phyloP scores from a whole-genome alignment of 352 stramenopile genomes.

The Phytophthora pini region DNA sequence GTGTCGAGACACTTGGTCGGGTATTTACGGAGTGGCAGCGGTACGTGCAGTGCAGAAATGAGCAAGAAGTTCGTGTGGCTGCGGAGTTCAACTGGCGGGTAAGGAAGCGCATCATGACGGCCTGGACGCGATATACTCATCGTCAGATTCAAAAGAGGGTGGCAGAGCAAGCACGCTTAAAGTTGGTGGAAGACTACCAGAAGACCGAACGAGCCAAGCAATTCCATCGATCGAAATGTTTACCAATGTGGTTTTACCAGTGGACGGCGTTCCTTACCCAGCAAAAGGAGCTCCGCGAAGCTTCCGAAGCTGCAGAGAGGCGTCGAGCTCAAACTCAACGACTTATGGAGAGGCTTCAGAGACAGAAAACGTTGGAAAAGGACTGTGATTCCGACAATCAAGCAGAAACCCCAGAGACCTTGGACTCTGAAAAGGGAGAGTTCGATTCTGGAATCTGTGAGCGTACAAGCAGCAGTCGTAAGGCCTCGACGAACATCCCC shows the following conservation, averaged over 20 bases:
- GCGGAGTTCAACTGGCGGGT: slow-evolving; percentile 33
- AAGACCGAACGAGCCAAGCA: slow-evolving; percentile 32
- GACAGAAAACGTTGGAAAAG: slow-evolving; percentile 15
- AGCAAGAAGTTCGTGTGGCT: slow-evolving; percentile 23
- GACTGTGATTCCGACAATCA: neutral
- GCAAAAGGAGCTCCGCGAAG: slow-evolving; percentile 36
- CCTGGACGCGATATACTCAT: slow-evolving; percentile 30
- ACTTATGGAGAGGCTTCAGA: slow-evolving; percentile 50
- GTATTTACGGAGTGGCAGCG: slow-evolving; percentile 25
- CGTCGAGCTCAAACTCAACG: slow-evolving; percentile 46
- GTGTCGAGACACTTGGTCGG: slow-evolving; percentile 17
- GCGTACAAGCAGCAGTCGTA: neutral
- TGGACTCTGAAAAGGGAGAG: neutral
- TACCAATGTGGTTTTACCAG: slow-evolving; percentile 60
- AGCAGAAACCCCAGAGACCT: slow-evolving; percentile 2
- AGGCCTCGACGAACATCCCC: neutral
- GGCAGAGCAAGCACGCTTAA: slow-evolving; percentile 21
- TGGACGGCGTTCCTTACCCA: slow-evolving; percentile 42
- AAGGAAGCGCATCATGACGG: slow-evolving; percentile 21
- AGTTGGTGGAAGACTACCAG: slow-evolving; percentile 28
- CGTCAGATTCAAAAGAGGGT: slow-evolving; percentile 8
- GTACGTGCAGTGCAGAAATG: slow-evolving; percentile 9
- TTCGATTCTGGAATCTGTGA: neutral
- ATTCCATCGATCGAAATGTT: slow-evolving; percentile 43
- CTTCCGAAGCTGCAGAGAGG: slow-evolving; percentile 28